A percentile compares a stretch with the other conserved stretches of the same genome.
Conservation (phyloP, 2,329 filamentous ascomycete species). For the Didymella lethalis region DNA sequence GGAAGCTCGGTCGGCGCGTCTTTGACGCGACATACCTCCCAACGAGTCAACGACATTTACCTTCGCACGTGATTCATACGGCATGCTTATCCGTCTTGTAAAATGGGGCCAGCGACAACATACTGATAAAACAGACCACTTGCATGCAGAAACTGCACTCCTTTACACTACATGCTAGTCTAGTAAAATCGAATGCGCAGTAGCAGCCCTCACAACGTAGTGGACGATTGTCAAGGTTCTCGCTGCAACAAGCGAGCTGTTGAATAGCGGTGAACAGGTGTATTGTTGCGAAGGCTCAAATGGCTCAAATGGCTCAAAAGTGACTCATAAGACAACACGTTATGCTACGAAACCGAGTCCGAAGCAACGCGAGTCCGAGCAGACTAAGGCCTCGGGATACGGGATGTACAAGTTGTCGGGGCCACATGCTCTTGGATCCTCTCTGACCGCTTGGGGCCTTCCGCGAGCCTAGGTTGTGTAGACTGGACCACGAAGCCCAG, state of each 20-base stretch:
- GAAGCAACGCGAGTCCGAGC: background rate
- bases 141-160: background rate
- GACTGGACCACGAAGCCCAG: background rate
- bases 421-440: background rate
- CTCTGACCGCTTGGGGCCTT: background rate
- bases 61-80: background rate
- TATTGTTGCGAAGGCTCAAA: background rate
- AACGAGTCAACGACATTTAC: background rate
- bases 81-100: background rate
- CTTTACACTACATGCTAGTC: background rate
- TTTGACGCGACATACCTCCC: background rate
- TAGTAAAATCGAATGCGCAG: background rate
- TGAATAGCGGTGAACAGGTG: background rate
- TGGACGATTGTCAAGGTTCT: background rate
- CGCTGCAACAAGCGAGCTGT: background rate
- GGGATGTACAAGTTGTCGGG: background rate
- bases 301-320: no score
- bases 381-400: background rate
- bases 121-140: background rate
- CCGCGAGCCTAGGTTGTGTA: background rate
- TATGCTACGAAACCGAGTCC: background rate
- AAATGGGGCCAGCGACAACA: background rate
- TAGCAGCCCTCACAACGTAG: background rate
- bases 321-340: background rate
- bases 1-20: conserved; percentile 8